Percentiles rank a stretch among this genome's conserved stretches.
These are phyloP conservation scores for Tuber microsphaerosporum DNA, from an alignment of 495 filamentous ascomycete species.

Conservation along the genomic window DNA sequence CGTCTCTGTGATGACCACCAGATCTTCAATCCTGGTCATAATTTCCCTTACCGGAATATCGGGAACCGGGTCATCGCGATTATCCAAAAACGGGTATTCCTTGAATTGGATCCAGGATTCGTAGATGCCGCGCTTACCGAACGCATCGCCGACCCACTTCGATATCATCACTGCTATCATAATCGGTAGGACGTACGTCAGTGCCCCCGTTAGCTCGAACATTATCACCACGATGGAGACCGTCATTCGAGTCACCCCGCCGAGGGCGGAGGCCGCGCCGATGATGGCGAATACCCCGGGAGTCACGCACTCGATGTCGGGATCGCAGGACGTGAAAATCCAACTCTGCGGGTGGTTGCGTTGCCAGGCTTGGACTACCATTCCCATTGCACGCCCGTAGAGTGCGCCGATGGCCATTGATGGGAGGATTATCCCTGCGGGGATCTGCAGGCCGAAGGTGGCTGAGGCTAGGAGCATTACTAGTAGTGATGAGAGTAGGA, in stretches of 20 bases:
- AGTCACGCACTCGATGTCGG: conserved; percentile 83
- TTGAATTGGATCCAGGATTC: conserved; percentile 96
- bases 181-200: conserved; percentile 95
- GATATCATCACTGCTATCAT: conserved; percentile 99
- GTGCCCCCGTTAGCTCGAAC: conserved; percentile 93
- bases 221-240: conserved; percentile 97
- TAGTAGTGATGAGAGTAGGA: conserved; percentile 70
- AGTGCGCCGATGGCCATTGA: conserved; percentile 96
- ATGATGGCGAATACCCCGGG: conserved; percentile 95
- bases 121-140: conserved; percentile 90
- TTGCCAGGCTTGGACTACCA: conserved; percentile 85
- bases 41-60: conserved; percentile 76
- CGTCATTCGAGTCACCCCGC: conserved; percentile 97
- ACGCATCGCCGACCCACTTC: conserved; percentile 97
- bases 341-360: conserved; percentile 66
- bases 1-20: conserved; percentile 75
- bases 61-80: conserved; percentile 75
- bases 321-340: conserved; percentile 71
- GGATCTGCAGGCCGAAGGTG: conserved; percentile 94
- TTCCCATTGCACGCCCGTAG: conserved; percentile 83
- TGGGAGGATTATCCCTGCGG: conserved; percentile 90
- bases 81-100: conserved; percentile 92
- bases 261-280: conserved; percentile 88
- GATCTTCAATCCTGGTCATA: conserved; percentile 88
- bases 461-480: conserved; percentile 79